A percentile compares a stretch with the other conserved stretches of the same genome.
phyloP scores from a whole-genome alignment of 2,329 filamentous ascomycete genomes.

The Trichophyton rubrum region DNA sequence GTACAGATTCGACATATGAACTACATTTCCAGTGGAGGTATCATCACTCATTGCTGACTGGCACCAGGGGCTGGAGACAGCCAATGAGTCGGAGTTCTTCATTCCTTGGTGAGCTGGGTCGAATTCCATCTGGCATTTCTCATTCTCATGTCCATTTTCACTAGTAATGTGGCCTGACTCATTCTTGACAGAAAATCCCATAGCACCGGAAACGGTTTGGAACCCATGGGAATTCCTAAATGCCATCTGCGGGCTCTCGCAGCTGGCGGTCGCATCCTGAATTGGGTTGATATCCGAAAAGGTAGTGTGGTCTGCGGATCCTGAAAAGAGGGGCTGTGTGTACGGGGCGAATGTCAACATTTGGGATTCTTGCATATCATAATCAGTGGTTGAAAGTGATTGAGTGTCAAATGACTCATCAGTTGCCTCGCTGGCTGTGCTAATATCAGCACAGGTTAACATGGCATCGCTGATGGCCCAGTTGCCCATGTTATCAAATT shows the following conservation, averaged over 20 bases:
- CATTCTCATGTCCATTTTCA: constrained; percentile 23
- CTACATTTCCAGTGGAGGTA: constrained; percentile 23
- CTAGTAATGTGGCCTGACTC: constrained; percentile 25
- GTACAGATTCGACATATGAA: constrained; percentile 27
- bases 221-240: constrained; percentile 28
- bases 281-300: constrained; percentile 29
- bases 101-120: constrained; percentile 21
- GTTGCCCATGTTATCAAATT: constrained; percentile 25
- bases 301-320: constrained; percentile 25
- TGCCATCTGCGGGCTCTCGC: constrained; percentile 25
- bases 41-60: constrained; percentile 24
- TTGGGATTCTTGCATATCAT: constrained; percentile 30
- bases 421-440: constrained; percentile 14
- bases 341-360: constrained; percentile 32
- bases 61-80: constrained; percentile 20
- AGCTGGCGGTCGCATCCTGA: constrained; percentile 23
- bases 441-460: constrained; percentile 13
- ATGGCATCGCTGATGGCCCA: constrained; percentile 28
- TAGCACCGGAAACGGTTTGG: constrained; percentile 26
- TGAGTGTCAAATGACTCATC: constrained; percentile 28
- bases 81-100: constrained; percentile 26
- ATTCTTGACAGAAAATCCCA: constrained; percentile 32
- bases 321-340: constrained; percentile 30
- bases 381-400: constrained; percentile 25
- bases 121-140: constrained; percentile 26